These are phyloP conservation scores for Podosphaera xanthii DNA, from an alignment of 2,329 filamentous ascomycete species.

Conservation along the genomic window DNA sequence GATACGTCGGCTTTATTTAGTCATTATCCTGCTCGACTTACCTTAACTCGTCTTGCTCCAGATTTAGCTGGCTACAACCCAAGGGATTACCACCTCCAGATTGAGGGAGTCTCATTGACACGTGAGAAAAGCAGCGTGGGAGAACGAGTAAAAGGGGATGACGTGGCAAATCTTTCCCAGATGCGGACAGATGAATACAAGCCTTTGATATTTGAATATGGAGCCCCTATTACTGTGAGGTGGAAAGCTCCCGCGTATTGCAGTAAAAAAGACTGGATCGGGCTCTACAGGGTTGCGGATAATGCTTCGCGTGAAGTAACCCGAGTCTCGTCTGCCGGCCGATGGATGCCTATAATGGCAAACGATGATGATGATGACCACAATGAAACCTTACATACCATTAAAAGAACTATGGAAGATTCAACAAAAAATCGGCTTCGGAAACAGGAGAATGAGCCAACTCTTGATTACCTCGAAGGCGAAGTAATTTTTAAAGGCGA, in stretches of 20 bases:
- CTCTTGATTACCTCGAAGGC: constrained; percentile 34
- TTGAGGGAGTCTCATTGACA: constrained; percentile 41
- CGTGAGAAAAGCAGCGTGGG: constrained; percentile 30
- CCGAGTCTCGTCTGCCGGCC: constrained; percentile 61
- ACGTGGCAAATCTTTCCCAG: constrained; percentile 42
- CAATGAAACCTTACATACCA: constrained; percentile 47
- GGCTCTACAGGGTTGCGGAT: constrained; percentile 86
- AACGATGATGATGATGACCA: constrained; percentile 54
- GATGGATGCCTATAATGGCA: constrained; percentile 66
- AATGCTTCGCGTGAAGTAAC: constrained; percentile 72
- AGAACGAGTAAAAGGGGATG: constrained; percentile 50
- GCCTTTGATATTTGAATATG: constrained; percentile 67
- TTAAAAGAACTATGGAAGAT: constrained; percentile 16
- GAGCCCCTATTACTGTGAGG: constrained; percentile 66
- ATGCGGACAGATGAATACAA: constrained; percentile 37
- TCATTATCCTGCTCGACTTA: constrained; percentile 68
- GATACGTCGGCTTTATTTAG: constrained; percentile 79
- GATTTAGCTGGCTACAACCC: constrained; percentile 62
- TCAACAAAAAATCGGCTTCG: no score
- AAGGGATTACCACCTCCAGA: constrained; percentile 54
- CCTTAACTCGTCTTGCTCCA: constrained; percentile 54
- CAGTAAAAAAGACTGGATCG: constrained; percentile 82
- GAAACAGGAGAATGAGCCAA: background rate
- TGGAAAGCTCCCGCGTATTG: constrained; percentile 82
- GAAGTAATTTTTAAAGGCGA: constrained; percentile 78